These are phyloP conservation scores for Pseudogymnoascus sp. DNA, from an alignment of 2,329 filamentous ascomycete genomes.

Conservation along the genomic window DNA sequence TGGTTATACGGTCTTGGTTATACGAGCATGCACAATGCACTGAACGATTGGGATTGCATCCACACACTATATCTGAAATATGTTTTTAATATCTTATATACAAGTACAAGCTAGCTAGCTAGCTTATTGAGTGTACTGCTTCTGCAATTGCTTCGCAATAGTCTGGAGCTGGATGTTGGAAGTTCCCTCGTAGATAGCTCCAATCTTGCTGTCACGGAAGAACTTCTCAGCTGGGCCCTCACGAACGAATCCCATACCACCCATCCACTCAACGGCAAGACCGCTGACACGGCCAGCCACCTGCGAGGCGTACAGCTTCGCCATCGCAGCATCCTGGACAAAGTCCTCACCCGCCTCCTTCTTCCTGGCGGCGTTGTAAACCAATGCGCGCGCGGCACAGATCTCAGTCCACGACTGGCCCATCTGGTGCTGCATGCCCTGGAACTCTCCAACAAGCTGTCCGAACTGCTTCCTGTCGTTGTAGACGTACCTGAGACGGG, in stretches of 20 bases:
- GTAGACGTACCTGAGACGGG: slow-evolving; percentile 67
- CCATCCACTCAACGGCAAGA: slow-evolving; percentile 96
- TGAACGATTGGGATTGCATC: neutral
- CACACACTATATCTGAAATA: neutral
- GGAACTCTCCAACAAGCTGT: slow-evolving; percentile 87
- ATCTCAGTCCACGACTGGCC: slow-evolving; percentile 95
- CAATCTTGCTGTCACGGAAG: slow-evolving; percentile 97
- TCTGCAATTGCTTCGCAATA: slow-evolving; percentile 63
- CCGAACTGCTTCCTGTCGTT: slow-evolving; percentile 98
- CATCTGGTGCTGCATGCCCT: slow-evolving; percentile 98
- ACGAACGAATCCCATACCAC: slow-evolving; percentile 95
- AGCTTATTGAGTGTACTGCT: slow-evolving; percentile 52
- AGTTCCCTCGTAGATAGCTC: slow-evolving; percentile 91
- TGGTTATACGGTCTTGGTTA: neutral
- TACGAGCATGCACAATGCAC: neutral
- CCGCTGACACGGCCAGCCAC: slow-evolving; percentile 81
- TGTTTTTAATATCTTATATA: neutral
- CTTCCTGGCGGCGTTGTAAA: slow-evolving; percentile 94
- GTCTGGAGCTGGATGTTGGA: slow-evolving; percentile 68
- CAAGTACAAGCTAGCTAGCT: neutral
- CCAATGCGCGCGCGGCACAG: slow-evolving; percentile 77
- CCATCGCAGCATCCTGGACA: slow-evolving; percentile 94
- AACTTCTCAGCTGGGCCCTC: slow-evolving; percentile 97
- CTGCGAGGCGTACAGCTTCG: slow-evolving; percentile 90
- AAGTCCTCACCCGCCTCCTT: slow-evolving; percentile 97